These are phyloP conservation scores for Yarrowia sp. DNA, from an alignment of 805 yeast species.

Conservation along the genomic window DNA sequence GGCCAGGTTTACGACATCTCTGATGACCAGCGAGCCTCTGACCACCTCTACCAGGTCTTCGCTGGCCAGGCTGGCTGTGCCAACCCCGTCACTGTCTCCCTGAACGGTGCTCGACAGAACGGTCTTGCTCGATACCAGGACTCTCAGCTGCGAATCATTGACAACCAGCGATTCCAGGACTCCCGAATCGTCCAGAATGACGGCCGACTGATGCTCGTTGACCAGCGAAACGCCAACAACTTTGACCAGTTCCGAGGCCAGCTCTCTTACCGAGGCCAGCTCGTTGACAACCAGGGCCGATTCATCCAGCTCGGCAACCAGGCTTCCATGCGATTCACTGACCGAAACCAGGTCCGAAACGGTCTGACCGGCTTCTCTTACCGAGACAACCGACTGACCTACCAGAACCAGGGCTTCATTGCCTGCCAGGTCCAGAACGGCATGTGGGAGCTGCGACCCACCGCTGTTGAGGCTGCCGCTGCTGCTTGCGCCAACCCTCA, in stretches of 20 bases:
- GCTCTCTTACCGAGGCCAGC: slow-evolving; percentile 32
- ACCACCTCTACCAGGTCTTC: slow-evolving; percentile 18
- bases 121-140: slow-evolving; percentile 25
- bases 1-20: slow-evolving; percentile 1
- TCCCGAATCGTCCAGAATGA: slow-evolving; percentile 12
- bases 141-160: slow-evolving; percentile 16
- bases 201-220: slow-evolving; percentile 23
- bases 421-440: slow-evolving; percentile 20
- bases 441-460: slow-evolving; percentile 27
- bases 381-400: slow-evolving; percentile 17
- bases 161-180: slow-evolving; percentile 18
- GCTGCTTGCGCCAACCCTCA: slow-evolving; percentile 1
- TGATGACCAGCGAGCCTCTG: slow-evolving; percentile 11
- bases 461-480: slow-evolving; percentile 16
- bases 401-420: slow-evolving; percentile 25
- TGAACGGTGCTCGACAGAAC: slow-evolving; percentile 12
- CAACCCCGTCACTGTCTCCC: slow-evolving; percentile 8
- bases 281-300: slow-evolving; percentile 28
- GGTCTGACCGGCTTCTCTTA: slow-evolving; percentile 14
- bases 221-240: slow-evolving; percentile 15
- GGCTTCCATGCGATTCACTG: slow-evolving; percentile 24
- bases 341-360: slow-evolving; percentile 30
- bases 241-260: slow-evolving; percentile 26
- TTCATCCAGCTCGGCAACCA: slow-evolving; percentile 27
- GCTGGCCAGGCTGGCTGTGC: slow-evolving; percentile 6